Evolutionary conservation across 2,329 filamentous ascomycete genomes (phyloP), one percentile per base, ranked within the genome.

Genomic region (Aspergillus sp.): DNA sequence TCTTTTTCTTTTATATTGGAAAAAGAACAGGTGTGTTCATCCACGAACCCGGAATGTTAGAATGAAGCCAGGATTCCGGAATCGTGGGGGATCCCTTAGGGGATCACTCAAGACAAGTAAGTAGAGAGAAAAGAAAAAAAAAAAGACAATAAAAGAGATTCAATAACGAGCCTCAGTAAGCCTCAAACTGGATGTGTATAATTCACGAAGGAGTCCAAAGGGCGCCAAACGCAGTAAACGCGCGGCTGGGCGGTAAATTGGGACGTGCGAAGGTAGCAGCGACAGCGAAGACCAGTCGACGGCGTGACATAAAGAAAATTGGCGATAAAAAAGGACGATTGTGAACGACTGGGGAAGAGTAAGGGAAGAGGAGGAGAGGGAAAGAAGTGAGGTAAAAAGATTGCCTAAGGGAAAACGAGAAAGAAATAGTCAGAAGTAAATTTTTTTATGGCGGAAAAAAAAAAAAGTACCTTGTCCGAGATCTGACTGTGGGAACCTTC

Each of bases 231-330:
- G 62, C 63, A 59, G 46, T 53, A 68, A 58, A 63, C 67, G 67
- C 67, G 67, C 66, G 66, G 66, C 64, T 67, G 59, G 42, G 61
- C 63, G 63, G 63, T 56, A 56, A 49, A 41, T 63, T 65, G 58
- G 63, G 69, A 71, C 69, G 70, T 66, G 64, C 61, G 68, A 62
- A 27, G 53, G 25, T 13, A 27, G 37, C 17, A 39, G 37, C 19
- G 25, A 30, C 10, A 30, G 25, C 25, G 25, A 30, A 30, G 10
- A 30, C 25, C 25, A 30, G 25, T 19, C 35, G 46, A 58, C 50
- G 51, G 57, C 55, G 62, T 67, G 65, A 68, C 66, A 68, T 69
- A 68, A 68, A 68, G 57, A 58, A 66, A 67, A 68, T 56, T 56
- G 60, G 53, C 45, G 53, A 60, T 59, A 58, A 56, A 58, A 60